Percentiles rank a stretch among this genome's conserved stretches.
Conservation (phyloP, 2,329 filamentous ascomycete species). For the Fusarium transvaalense region DNA sequence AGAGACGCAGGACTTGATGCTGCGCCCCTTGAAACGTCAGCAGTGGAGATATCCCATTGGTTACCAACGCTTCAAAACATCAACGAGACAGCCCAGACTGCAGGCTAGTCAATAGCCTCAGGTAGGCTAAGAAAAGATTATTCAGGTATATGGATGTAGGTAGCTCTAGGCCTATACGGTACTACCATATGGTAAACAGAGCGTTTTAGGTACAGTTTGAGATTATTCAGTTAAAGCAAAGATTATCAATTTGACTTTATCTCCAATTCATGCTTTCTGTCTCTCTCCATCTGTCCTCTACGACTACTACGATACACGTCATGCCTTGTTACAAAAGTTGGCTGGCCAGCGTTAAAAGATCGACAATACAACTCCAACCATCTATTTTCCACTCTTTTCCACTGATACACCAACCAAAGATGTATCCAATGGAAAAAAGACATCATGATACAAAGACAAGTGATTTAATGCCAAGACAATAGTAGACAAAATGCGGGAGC, state of each 20-base stretch:
- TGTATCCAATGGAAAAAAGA: neutral
- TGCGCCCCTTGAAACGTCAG: slow-evolving; percentile 49
- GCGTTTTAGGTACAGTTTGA: slow-evolving; percentile 26
- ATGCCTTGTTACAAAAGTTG: slow-evolving; percentile 1
- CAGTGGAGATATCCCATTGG: slow-evolving; percentile 37
- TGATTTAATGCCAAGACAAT: slow-evolving; percentile 1
- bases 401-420: neutral
- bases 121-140: slow-evolving; percentile 12
- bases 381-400: slow-evolving; percentile 13
- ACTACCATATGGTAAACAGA: slow-evolving; percentile 14
- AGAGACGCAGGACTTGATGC: slow-evolving; percentile 21
- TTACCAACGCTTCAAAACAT: slow-evolving; percentile 28
- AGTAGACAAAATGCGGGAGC: slow-evolving; percentile 13
- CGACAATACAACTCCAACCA: slow-evolving; percentile 18
- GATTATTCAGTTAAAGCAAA: neutral
- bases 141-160: too few species aligned
- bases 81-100: slow-evolving; percentile 31
- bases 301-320: slow-evolving; percentile 1
- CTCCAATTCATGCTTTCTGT: too few species aligned
- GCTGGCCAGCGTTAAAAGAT: slow-evolving; percentile 29
- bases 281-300: too few species aligned
- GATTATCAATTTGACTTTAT: neutral
- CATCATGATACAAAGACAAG: neutral
- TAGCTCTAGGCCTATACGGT: neutral
- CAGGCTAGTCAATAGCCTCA: slow-evolving; percentile 8